Evolutionary conservation across 2,329 filamentous ascomycete genomes (phyloP), one percentile per base, ranked within the genome.

Genomic region (Tolypocladium sp.): DNA sequence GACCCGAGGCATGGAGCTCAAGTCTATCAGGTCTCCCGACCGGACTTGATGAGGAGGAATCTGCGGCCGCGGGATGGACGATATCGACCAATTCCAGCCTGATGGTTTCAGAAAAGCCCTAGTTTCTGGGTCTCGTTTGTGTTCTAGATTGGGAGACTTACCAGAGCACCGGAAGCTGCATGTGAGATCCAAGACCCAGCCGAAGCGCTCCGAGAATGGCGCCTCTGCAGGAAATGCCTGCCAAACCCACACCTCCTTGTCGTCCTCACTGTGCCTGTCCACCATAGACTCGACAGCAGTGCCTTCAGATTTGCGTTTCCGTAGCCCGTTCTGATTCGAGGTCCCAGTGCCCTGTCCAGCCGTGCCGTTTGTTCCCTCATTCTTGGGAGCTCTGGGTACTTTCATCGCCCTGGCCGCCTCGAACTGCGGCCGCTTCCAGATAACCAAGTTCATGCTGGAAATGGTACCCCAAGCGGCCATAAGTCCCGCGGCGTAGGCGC

Each of bases 71-170:
- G 83, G 82, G 2, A 84, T 70, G 30, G 74, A 76, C 0, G 78
- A 68, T 49, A 83, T 79, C 37, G 78, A 76, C 74, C 77, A 82
- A 62, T 80, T 84, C 84, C 84, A 87, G 54, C 82, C 82, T 82
- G 54, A 40, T 33, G 9, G 17, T 49, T 13, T 53, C 30, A 53
- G 49, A 22, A 22, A 22, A 37, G 10, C 10, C 49, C 30, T 22
- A 4, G 38, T 3, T 17, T 40, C 38, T 20, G 6, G 15, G 38
- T 38, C 15, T 40, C 17, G 6, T 40, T 40, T 20, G 38, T 15
- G 38, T 40, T 17, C 38, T 40, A 20, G 15, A 40, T 40, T 20
- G 15, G n/a, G 40, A 7, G 41, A 63, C 75, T 62, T 72, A 81
- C 83, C 83, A 35, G 79, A 75, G 46, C 82, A 78, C 42, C 84